These are phyloP conservation scores for Taphrina communis DNA, from an alignment of 1,139 yeast genomes.

Conservation along the genomic window DNA sequence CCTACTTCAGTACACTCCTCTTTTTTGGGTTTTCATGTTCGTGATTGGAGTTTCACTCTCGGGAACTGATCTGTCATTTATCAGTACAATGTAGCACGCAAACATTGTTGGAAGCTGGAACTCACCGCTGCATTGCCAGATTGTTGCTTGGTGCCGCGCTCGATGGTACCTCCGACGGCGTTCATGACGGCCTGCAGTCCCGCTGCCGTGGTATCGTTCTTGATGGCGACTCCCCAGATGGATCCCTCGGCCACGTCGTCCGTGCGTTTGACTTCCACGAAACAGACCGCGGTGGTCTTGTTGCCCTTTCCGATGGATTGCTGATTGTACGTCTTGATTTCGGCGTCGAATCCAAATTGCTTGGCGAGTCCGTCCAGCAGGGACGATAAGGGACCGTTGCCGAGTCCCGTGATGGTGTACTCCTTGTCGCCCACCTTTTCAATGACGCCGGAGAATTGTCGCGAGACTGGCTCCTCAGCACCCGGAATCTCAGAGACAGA, in stretches of 20 bases:
- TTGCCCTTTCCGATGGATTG: conserved; percentile 91
- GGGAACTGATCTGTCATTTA: conserved; percentile 8
- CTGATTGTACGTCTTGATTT: conserved; percentile 84
- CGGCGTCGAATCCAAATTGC: conserved; percentile 64
- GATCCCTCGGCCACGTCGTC: conserved; percentile 51
- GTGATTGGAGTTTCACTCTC: neutral
- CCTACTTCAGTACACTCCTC: no score
- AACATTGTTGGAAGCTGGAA: neutral
- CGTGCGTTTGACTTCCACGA: conserved; percentile 64
- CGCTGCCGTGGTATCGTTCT: conserved; percentile 91
- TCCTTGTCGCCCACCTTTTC: conserved; percentile 56
- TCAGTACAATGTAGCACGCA: neutral
- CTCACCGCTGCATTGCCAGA: conserved; percentile 25
- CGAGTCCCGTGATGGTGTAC: conserved; percentile 60
- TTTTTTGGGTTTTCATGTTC: no score
- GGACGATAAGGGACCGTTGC: conserved; percentile 96
- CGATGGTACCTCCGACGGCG: conserved; percentile 39
- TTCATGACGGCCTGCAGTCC: conserved; percentile 70
- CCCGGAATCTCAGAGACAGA: conserved; percentile 52
- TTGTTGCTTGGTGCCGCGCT: conserved; percentile 32
- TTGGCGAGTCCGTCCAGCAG: conserved; percentile 76
- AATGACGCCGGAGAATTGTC: conserved; percentile 61
- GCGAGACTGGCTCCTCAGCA: conserved; percentile 50
- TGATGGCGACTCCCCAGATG: conserved; percentile 90
- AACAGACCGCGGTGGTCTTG: conserved; percentile 86